These are phyloP conservation scores for Moniliophthora roreri DNA, from an alignment of 1,284 basidiomycete species.

Conservation along the genomic window DNA sequence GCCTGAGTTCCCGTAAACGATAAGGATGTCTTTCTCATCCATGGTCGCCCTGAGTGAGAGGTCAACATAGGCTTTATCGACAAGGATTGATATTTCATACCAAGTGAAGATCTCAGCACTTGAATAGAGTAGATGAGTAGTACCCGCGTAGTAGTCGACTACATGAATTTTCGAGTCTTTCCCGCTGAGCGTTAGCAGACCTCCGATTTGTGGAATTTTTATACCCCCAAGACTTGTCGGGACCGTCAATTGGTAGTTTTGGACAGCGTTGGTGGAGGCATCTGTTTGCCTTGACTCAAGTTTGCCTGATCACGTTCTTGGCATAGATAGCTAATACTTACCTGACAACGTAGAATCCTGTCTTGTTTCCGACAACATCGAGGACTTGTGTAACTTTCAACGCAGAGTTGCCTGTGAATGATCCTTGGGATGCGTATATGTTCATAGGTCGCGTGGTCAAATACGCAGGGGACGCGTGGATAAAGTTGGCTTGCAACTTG, in stretches of 20 bases:
- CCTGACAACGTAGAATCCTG: conserved; percentile 49
- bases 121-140: conserved; percentile 44
- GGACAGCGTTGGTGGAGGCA: conserved; percentile 32
- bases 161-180: conserved; percentile 53
- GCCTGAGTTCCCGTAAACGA: conserved; percentile 47
- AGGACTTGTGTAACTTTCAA: conserved; percentile 46
- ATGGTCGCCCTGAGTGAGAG: conserved; percentile 41
- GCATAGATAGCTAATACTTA: conserved; percentile 17
- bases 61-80: too few relatives aligned
- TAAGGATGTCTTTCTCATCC: conserved; percentile 44
- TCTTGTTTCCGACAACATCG: conserved; percentile 44
- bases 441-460: conserved; percentile 45
- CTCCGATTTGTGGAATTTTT: conserved; percentile 40
- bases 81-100: conserved; percentile 19
- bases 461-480: conserved; percentile 41
- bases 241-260: conserved; percentile 38
- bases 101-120: conserved; percentile 51
- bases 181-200: conserved; percentile 39
- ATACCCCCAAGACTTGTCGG: conserved; percentile 43
- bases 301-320: neutral
- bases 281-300: conserved; percentile 33
- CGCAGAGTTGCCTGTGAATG: conserved; percentile 44
- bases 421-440: conserved; percentile 34
- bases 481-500: conserved; percentile 36
- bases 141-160: conserved; percentile 47